phyloP scores from a whole-genome alignment of 2,329 filamentous ascomycete species.

The Apiospora saccharicola region DNA sequence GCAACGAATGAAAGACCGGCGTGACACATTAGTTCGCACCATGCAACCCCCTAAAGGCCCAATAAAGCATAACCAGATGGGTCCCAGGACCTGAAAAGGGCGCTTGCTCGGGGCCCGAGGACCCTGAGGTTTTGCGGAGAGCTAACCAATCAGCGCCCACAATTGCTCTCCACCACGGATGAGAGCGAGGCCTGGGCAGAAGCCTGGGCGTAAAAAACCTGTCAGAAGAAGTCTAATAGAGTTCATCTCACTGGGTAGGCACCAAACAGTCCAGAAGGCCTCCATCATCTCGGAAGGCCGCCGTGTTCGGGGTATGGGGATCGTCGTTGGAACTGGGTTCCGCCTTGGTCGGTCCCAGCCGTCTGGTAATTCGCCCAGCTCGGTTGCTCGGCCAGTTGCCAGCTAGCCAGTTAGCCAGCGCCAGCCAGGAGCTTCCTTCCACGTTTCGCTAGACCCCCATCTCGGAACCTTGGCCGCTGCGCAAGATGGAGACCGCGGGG shows the following conservation, averaged over 20 bases:
- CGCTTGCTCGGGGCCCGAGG: background rate
- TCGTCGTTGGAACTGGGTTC: background rate
- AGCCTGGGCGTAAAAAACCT: too few species aligned
- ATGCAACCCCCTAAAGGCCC: background rate
- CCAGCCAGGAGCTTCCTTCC: background rate
- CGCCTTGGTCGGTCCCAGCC: background rate
- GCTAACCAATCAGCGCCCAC: background rate
- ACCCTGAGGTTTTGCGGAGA: background rate
- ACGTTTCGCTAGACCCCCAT: background rate
- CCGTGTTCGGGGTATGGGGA: background rate
- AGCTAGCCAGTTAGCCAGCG: background rate
- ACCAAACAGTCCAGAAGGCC: background rate
- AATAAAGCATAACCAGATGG: background rate
- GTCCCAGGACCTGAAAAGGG: background rate
- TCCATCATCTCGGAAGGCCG: background rate
- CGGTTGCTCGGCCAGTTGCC: too few species aligned
- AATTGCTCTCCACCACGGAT: background rate
- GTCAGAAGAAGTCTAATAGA: constrained; percentile 9
- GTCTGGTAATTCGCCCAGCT: background rate
- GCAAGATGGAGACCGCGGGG: background rate
- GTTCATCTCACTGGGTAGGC: background rate
- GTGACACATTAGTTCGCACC: background rate
- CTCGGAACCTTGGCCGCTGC: background rate
- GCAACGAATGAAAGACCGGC: background rate
- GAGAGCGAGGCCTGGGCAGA: too few species aligned